phyloP scores from a whole-genome alignment of 805 yeast species.

The Lipomyces orientalis region DNA sequence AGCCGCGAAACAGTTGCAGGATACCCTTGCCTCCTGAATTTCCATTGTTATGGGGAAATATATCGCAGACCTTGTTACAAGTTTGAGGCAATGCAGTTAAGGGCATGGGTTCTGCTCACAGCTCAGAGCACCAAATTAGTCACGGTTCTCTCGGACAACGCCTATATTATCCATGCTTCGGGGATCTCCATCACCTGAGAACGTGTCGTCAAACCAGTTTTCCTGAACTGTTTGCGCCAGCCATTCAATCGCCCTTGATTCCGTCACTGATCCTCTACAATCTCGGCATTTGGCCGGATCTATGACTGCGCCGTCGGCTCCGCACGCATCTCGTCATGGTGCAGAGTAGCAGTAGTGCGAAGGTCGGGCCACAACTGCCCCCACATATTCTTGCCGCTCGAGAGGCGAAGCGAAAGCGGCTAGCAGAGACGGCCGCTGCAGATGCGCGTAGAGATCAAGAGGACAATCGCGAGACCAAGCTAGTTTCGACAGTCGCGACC shows the following conservation, averaged over 20 bases:
- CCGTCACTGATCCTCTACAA: neutral
- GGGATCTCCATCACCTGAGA: neutral
- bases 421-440: slow-evolving; percentile 16
- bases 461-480: neutral
- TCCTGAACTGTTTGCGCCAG: neutral
- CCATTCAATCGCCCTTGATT: neutral
- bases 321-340: neutral
- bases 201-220: neutral
- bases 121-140: neutral
- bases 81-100: neutral
- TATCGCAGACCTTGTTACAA: neutral
- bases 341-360: neutral
- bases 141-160: neutral
- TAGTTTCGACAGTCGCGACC: neutral
- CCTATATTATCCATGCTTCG: neutral
- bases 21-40: neutral
- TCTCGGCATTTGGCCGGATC: neutral
- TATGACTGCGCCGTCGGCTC: neutral
- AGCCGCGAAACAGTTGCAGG: neutral
- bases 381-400: slow-evolving; percentile 34
- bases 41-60: neutral
- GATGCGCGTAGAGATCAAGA: slow-evolving; percentile 3
- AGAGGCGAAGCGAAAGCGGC: slow-evolving; percentile 24
- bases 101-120: neutral
- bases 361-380: slow-evolving; percentile 35